Percentiles rank a stretch among this genome's conserved stretches.
Evolutionary conservation across 441 rosid species (phyloP).

Genomic region (Codiaeum variegatum): DNA sequence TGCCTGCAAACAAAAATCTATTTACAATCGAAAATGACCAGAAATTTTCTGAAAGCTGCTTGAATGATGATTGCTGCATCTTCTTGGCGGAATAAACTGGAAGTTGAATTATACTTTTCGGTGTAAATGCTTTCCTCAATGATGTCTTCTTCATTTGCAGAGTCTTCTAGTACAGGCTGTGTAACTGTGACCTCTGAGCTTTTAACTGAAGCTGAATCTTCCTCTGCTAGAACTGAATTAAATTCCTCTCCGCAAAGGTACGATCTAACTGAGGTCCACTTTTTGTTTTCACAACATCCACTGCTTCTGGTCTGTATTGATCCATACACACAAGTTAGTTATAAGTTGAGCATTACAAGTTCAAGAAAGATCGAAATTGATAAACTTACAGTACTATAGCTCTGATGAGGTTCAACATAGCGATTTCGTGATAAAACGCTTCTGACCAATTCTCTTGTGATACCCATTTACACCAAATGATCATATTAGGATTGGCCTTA

Average conservation of each 20-base stretch:
- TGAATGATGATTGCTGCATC: constrained; percentile 77
- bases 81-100: constrained; percentile 46
- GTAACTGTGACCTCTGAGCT: constrained; percentile 51
- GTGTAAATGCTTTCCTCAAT: constrained; percentile 26
- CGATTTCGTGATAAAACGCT: constrained; percentile 64
- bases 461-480: constrained; percentile 51
- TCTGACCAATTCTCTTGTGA: constrained; percentile 62
- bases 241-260: constrained; percentile 71
- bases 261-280: constrained; percentile 61
- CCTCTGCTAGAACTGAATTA: constrained; percentile 65
- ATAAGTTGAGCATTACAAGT: neutral
- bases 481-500: constrained; percentile 18
- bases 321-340: neutral
- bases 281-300: constrained; percentile 40
- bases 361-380: neutral
- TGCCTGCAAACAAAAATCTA: neutral
- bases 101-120: constrained; percentile 44
- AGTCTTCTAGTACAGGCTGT: constrained; percentile 33
- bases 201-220: constrained; percentile 66
- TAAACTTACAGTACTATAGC: constrained; percentile 34
- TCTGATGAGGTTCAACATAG: constrained; percentile 37
- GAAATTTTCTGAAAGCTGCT: constrained; percentile 57
- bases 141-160: constrained; percentile 22
- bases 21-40: constrained; percentile 34
- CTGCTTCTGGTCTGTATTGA: constrained; percentile 44